Evolutionary conservation across 495 filamentous ascomycete species (phyloP).

Genomic region (Xylaria acuta): DNA sequence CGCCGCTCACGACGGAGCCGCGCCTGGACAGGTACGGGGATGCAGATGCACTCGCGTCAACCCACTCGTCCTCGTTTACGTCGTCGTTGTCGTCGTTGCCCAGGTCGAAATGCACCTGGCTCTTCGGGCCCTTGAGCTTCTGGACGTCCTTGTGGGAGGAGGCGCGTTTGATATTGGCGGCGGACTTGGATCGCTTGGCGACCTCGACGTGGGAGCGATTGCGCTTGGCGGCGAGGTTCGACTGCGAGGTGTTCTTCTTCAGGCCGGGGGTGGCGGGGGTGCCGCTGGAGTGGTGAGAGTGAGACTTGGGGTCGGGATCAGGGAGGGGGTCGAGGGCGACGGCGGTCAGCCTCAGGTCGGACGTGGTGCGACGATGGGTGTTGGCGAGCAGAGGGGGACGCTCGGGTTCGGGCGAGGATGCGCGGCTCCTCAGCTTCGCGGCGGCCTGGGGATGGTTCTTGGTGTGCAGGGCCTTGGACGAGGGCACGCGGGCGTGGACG

Average conservation of each 20-base stretch:
- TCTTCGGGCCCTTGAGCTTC: constrained; percentile 46
- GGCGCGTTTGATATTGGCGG: constrained; percentile 52
- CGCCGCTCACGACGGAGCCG: constrained; percentile 50
- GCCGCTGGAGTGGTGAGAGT: constrained; percentile 30
- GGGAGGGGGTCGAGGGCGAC: constrained; percentile 37
- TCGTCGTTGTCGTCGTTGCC: constrained; percentile 58
- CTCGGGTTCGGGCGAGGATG: constrained; percentile 45
- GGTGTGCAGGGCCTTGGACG: constrained; percentile 50
- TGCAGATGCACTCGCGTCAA: constrained; percentile 61
- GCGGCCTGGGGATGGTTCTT: constrained; percentile 49
- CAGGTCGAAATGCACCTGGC: constrained; percentile 58
- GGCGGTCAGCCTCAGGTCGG: constrained; percentile 50
- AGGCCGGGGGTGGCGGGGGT: constrained; percentile 38
- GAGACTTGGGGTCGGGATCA: constrained; percentile 44
- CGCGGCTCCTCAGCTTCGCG: constrained; percentile 49
- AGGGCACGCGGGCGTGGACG: constrained; percentile 50
- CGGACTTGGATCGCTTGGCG: constrained; percentile 54
- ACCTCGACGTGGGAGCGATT: constrained; percentile 58
- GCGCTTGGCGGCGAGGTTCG: constrained; percentile 49
- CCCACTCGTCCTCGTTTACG: constrained; percentile 58
- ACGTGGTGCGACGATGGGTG: constrained; percentile 51
- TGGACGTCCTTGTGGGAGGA: constrained; percentile 49
- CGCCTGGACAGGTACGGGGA: constrained; percentile 61
- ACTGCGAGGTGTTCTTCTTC: constrained; percentile 47
- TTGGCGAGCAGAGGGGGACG: constrained; percentile 36